These are phyloP conservation scores for Fusarium sp. DNA, from an alignment of 2,329 filamentous ascomycete species.

Conservation along the genomic window DNA sequence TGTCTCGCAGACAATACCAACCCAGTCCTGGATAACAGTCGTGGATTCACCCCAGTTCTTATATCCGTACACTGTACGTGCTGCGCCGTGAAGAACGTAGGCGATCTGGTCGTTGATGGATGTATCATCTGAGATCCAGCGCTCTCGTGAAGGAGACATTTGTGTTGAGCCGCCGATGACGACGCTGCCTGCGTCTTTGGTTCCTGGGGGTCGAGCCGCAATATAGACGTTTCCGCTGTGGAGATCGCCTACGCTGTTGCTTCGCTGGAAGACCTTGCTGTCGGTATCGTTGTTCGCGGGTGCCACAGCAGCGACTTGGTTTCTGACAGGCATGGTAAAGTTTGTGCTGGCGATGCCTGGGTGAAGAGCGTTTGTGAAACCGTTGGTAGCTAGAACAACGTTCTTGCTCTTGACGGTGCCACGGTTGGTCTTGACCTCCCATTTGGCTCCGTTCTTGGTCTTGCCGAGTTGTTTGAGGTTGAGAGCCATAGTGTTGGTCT, in stretches of 20 bases:
- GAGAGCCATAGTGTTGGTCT: constrained; percentile 27
- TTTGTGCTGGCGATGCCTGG: constrained; percentile 22
- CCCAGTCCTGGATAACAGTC: constrained; percentile 24
- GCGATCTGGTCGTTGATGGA: constrained; percentile 25
- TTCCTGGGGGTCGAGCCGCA: constrained; percentile 9
- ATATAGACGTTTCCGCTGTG: constrained; percentile 29
- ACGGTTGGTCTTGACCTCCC: constrained; percentile 25
- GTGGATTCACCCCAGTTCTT: constrained; percentile 26
- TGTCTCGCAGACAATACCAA: constrained; percentile 18
- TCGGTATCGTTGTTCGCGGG: constrained; percentile 1
- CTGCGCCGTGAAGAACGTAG: constrained; percentile 8
- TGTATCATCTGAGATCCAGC: constrained; percentile 10
- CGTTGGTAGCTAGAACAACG: constrained; percentile 28
- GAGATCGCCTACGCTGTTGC: constrained; percentile 7
- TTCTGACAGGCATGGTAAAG: constrained; percentile 26
- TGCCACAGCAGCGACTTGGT: constrained; percentile 9
- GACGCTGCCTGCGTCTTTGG: constrained; percentile 13
- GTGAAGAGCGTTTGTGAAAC: constrained; percentile 21
- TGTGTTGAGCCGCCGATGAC: constrained; percentile 18
- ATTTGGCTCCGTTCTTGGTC: not conserved
- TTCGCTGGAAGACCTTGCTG: constrained; percentile 7
- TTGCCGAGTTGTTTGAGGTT: constrained; percentile 16
- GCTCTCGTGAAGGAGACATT: constrained; percentile 20
- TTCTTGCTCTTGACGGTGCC: constrained; percentile 23
- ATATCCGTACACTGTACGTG: constrained; percentile 8